Percentiles rank a stretch among this genome's conserved stretches.
These are phyloP conservation scores for Alternaria ethzedia DNA, from an alignment of 2,329 filamentous ascomycete species.

Conservation along the genomic window DNA sequence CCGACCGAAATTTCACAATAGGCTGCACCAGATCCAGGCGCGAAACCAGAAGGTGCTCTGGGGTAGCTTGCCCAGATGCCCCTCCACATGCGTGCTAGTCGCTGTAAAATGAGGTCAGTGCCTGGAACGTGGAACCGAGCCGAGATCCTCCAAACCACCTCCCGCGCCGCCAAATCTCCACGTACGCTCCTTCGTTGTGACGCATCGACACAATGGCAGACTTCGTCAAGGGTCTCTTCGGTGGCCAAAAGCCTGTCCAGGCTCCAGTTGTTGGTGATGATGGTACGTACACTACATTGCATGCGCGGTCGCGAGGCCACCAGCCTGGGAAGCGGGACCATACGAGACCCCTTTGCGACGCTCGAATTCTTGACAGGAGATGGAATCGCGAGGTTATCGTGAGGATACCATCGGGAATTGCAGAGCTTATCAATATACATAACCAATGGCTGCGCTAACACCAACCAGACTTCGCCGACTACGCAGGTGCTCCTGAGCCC, in stretches of 20 bases:
- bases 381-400: not conserved
- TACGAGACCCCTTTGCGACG: not conserved
- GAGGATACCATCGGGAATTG: not conserved
- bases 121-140: constrained; percentile 20
- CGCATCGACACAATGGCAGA: constrained; percentile 51
- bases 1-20: not conserved
- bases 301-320: constrained; percentile 19
- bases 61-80: constrained; percentile 12
- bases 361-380: not conserved
- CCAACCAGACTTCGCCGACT: constrained; percentile 86
- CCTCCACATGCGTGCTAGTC: constrained; percentile 37
- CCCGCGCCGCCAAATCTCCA: constrained; percentile 26
- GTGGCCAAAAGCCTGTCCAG: constrained; percentile 67
- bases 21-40: not conserved
- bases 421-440: not conserved
- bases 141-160: constrained; percentile 22
- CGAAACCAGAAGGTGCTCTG: not conserved
- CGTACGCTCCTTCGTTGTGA: constrained; percentile 28
- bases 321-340: constrained; percentile 12
- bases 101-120: constrained; percentile 36
- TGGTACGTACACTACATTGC: constrained; percentile 58
- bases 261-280: constrained; percentile 64
- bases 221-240: constrained; percentile 72
- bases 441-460: constrained; percentile 4
- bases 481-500: constrained; percentile 77